Evolutionary conservation across 441 rosid genomes (phyloP).

Genomic region (Adansonia gregorii): DNA sequence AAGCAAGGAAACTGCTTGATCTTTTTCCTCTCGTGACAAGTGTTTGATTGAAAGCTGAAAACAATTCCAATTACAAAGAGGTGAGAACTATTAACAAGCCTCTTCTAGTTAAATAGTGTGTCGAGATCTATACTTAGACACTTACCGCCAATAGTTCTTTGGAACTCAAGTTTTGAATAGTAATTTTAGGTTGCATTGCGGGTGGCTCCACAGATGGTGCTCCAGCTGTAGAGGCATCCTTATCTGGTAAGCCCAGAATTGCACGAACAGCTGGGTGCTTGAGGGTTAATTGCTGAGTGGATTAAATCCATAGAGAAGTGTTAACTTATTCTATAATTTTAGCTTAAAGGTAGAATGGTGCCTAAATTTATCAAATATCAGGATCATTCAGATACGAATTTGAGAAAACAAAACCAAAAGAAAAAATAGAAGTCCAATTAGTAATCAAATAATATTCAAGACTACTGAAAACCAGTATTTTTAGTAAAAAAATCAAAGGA

Average conservation of each 20-base stretch:
- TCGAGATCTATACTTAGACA: slow-evolving; percentile 25
- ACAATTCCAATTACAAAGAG: slow-evolving; percentile 36
- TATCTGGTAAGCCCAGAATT: slow-evolving; percentile 63
- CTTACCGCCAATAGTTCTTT: slow-evolving; percentile 71
- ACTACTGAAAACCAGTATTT: not conserved
- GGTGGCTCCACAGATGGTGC: slow-evolving; percentile 40
- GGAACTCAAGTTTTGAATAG: slow-evolving; percentile 56
- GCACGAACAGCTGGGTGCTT: slow-evolving; percentile 62
- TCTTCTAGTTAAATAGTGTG: slow-evolving; percentile 21
- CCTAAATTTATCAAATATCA: slow-evolving; percentile 11
- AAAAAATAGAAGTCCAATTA: not conserved
- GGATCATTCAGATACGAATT: not conserved
- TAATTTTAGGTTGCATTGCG: slow-evolving; percentile 33
- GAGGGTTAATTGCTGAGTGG: slow-evolving; percentile 71
- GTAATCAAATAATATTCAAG: slow-evolving; percentile 12
- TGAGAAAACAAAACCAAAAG: not conserved
- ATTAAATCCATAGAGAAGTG: slow-evolving; percentile 18
- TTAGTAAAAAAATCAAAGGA: slow-evolving; percentile 9
- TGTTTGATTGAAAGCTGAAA: slow-evolving; percentile 70
- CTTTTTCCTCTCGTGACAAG: slow-evolving; percentile 55
- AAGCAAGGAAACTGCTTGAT: slow-evolving; percentile 58
- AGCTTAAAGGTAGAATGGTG: not conserved
- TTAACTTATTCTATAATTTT: not conserved
- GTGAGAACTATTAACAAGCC: slow-evolving; percentile 22
- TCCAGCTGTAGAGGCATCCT: slow-evolving; percentile 37